phyloP scores from a whole-genome alignment of 192 early-diverging fungal genomes.

The Coemansia sp. region DNA sequence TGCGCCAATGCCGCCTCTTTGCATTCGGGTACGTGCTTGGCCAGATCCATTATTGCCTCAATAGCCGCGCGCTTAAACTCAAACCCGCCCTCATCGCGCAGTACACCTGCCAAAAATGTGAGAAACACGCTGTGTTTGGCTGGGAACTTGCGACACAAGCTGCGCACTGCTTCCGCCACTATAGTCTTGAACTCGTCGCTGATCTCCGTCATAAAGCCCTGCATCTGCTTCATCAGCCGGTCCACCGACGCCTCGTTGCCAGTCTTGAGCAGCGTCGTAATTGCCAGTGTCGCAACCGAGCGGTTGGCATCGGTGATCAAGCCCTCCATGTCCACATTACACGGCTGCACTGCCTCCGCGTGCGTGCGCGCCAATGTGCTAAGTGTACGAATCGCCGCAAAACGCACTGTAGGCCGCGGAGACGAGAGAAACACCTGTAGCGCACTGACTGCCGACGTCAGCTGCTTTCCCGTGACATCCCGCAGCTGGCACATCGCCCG shows the following conservation, averaged over 20 bases:
- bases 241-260: slow-evolving; percentile 98
- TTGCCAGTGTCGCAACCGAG: slow-evolving; percentile 96
- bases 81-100: slow-evolving; percentile 97
- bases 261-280: slow-evolving; percentile 97
- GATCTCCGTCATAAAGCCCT: slow-evolving; percentile 97
- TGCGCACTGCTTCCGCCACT: slow-evolving; percentile 96
- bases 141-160: slow-evolving; percentile 96
- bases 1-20: slow-evolving; percentile 92
- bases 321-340: slow-evolving; percentile 98
- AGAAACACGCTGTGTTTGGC: slow-evolving; percentile 91
- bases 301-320: slow-evolving; percentile 95
- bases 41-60: slow-evolving; percentile 95
- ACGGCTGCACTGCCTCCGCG: slow-evolving; percentile 85
- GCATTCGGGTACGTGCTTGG: slow-evolving; percentile 89
- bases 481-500: slow-evolving; percentile 91
- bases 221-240: slow-evolving; percentile 98
- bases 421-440: slow-evolving; percentile 92
- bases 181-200: slow-evolving; percentile 99
- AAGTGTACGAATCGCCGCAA: slow-evolving; percentile 97
- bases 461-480: slow-evolving; percentile 78
- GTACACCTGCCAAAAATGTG: slow-evolving; percentile 84
- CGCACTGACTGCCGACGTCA: slow-evolving; percentile 90
- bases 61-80: slow-evolving; percentile 96
- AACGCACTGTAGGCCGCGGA: slow-evolving; percentile 88
- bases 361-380: slow-evolving; percentile 89